phyloP scores from a whole-genome alignment of 2,329 filamentous ascomycete genomes.

The Zarea fungicola region DNA sequence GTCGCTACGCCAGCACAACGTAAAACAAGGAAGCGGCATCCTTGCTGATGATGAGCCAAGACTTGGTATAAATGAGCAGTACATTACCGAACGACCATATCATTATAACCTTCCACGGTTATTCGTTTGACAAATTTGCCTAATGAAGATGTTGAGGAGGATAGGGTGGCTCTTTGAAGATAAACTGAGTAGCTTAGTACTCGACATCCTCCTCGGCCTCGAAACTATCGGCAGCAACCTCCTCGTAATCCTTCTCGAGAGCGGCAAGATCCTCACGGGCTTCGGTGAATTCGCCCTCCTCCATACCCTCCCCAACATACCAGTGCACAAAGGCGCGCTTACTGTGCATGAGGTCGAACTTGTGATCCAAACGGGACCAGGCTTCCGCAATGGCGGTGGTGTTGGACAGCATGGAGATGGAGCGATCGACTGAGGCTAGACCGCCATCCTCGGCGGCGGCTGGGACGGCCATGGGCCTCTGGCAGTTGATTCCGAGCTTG shows the following conservation, averaged over 20 bases:
- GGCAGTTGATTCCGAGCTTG: conserved; percentile 72
- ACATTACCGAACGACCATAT: too few species aligned
- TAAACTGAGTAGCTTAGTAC: conserved; percentile 56
- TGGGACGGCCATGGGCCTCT: conserved; percentile 59
- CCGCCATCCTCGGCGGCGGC: conserved; percentile 49
- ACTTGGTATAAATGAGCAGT: too few species aligned
- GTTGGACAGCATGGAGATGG: conserved; percentile 68
- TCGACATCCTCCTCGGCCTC: conserved; percentile 62
- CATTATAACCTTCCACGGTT: neutral
- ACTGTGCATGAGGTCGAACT: conserved; percentile 75
- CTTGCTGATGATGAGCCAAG: too few species aligned
- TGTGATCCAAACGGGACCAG: conserved; percentile 67
- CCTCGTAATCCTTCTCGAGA: conserved; percentile 81
- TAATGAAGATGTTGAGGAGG: neutral
- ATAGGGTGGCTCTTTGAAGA: neutral
- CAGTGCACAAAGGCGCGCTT: conserved; percentile 73
- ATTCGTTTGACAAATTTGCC: neutral
- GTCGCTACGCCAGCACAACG: neutral
- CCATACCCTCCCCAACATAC: conserved; percentile 88
- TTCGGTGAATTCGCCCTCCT: conserved; percentile 86
- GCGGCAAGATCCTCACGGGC: conserved; percentile 81
- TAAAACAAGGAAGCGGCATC: neutral
- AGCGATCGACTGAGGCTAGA: conserved; percentile 57
- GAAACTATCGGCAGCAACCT: conserved; percentile 70
- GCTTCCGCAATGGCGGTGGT: conserved; percentile 70